phyloP scores from a whole-genome alignment of 371 early-diverging fungal genomes.

The Saksenaea vasiformis region DNA sequence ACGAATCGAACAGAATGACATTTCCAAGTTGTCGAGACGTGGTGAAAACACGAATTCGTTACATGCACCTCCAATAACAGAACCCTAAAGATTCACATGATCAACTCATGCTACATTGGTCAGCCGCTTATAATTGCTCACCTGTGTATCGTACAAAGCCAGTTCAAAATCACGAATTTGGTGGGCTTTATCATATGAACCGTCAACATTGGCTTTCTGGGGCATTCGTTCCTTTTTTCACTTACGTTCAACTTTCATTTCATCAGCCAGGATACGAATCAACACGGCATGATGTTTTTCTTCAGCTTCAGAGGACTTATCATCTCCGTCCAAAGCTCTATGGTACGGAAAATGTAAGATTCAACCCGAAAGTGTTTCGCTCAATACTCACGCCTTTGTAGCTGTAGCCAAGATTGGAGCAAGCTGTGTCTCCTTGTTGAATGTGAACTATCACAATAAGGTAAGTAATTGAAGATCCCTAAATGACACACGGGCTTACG shows the following conservation, averaged over 20 bases:
- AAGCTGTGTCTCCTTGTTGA: constrained; percentile 94
- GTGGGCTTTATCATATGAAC: constrained; percentile 37
- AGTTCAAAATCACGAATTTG: constrained; percentile 94
- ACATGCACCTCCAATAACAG: constrained; percentile 85
- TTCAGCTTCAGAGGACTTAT: constrained; percentile 37
- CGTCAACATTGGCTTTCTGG: background rate
- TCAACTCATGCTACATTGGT: background rate
- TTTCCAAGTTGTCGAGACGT: constrained; percentile 94
- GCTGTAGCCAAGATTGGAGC: constrained; percentile 87
- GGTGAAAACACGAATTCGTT: constrained; percentile 94
- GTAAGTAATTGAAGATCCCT: background rate
- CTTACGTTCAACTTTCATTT: constrained; percentile 71
- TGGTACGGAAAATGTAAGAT: background rate
- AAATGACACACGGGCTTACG: constrained; percentile 14
- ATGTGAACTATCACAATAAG: constrained; percentile 64
- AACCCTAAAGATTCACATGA: constrained; percentile 41
- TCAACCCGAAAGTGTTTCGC: background rate
- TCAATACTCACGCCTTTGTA: constrained; percentile 59
- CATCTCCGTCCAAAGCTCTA: constrained; percentile 32
- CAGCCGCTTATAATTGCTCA: background rate
- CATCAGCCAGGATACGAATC: constrained; percentile 72
- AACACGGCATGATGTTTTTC: constrained; percentile 79
- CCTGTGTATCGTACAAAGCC: constrained; percentile 80
- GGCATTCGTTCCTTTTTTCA: background rate
- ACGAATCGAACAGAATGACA: constrained; percentile 82